A percentile compares a stretch with the other conserved stretches of the same genome.
Conservation (phyloP, 352 stramenopile genomes). For the Pythium rhizo-oryzae region DNA sequence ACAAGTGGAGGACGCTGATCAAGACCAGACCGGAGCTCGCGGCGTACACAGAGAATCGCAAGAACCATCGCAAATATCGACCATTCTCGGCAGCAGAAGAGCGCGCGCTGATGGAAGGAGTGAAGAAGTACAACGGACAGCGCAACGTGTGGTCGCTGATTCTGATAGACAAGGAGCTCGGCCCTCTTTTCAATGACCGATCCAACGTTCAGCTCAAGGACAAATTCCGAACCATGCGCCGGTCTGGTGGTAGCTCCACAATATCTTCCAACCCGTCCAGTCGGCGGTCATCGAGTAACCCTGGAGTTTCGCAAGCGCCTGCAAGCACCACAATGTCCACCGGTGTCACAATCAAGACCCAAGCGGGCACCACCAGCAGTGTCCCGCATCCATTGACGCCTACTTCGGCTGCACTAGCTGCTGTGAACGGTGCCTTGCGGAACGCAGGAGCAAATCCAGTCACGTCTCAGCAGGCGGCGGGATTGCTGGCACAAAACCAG, state of each 20-base stretch:
- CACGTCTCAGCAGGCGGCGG: slow-evolving; percentile 50
- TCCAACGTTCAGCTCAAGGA: slow-evolving; percentile 87
- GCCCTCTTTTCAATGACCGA: slow-evolving; percentile 78
- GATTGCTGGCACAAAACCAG: slow-evolving; percentile 55
- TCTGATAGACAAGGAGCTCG: slow-evolving; percentile 78
- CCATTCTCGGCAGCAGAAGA: slow-evolving; percentile 79
- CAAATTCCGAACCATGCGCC: slow-evolving; percentile 82
- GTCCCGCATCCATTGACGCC: slow-evolving; percentile 30
- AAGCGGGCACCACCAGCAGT: slow-evolving; percentile 4
- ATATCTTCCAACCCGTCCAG: slow-evolving; percentile 47
- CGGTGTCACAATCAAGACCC: slow-evolving; percentile 13
- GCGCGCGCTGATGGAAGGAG: slow-evolving; percentile 83
- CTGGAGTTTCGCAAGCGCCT: slow-evolving; percentile 19
- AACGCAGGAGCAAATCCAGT: slow-evolving; percentile 15
- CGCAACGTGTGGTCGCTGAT: slow-evolving; percentile 86
- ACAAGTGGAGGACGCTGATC: slow-evolving; percentile 85
- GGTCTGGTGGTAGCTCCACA: slow-evolving; percentile 50
- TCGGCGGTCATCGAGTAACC: slow-evolving; percentile 39
- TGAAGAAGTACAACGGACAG: slow-evolving; percentile 86
- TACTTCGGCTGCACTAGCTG: slow-evolving; percentile 36
- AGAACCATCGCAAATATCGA: slow-evolving; percentile 86
- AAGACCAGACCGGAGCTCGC: slow-evolving; percentile 78
- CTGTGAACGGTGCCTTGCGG: slow-evolving; percentile 29
- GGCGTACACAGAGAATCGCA: slow-evolving; percentile 84
- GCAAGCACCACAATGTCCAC: slow-evolving; percentile 8